Base-by-base conservation (phyloP, 495 filamentous ascomycete species). In the Penicillium soppii region DNA sequence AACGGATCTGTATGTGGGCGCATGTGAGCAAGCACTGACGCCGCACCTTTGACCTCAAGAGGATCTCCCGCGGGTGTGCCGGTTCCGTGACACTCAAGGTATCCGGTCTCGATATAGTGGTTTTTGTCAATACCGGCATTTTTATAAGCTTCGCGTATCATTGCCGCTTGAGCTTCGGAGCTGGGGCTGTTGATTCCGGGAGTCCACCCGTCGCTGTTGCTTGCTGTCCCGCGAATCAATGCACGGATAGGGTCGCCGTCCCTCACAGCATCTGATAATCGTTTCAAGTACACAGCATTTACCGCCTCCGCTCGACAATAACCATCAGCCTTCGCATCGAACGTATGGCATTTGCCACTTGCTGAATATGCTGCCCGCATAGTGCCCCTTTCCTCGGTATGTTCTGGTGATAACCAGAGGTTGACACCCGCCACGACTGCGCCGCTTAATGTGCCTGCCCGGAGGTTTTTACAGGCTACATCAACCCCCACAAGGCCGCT, bases 171-270 rank as follows among this genome's bases (percentile, higher is more conserved):
- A 0, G 60, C 65, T 7, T 55, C 44, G 0, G 33, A 8, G 23
- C 22, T 59, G 6, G 68, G 68, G 13, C 43, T 33, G 4, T 61
- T 58, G 5, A 69, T 64, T 12, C 59, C 56, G 1, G 53, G 30
- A 19, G 69, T 54, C 46, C 58, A 36, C 0, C 69, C 67, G 47
- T 72, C 59, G 12, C 53, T 74, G 48, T 84, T 88, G 19, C 81
- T 57, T 0, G 74, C 63, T 3, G 62, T 67, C 2, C 55, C 60
- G 5, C 71, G 60, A 21, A 82, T 72, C 7, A 79, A 47, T 2
- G 65, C 65, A 2, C 66, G 62, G 22, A 78, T 69, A 0, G 52
- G 52, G 44, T 76, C 68, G 15, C 60, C 58, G 20, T 68, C 63
- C 1, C 39, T 22, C 3, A 74, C 42, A 2, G 75, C 75, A 25